Conservation (phyloP, 371 early-diverging fungal species). For the Syncephalastrum contaminatum region DNA sequence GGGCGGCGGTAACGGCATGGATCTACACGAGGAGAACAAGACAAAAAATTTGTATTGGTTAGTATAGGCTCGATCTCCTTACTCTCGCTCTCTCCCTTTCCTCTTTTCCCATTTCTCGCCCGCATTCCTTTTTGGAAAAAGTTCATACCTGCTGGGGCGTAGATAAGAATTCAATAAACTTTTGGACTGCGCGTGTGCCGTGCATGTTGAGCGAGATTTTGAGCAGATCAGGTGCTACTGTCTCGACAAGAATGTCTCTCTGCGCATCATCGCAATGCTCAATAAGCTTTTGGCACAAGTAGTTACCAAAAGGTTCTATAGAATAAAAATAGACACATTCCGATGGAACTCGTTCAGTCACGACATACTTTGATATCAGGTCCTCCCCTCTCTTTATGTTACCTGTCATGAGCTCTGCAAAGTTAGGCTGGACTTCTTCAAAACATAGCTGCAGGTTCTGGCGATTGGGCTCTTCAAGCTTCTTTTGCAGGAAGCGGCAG, state of each 20-base stretch:
- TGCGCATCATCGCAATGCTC: conserved; percentile 79
- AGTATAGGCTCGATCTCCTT: conserved; percentile 1
- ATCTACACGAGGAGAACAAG: conserved; percentile 46
- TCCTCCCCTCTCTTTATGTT: conserved; percentile 2
- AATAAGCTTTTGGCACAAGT: conserved; percentile 86
- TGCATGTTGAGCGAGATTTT: conserved; percentile 91
- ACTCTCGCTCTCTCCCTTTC: neutral
- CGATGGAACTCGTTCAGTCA: neutral
- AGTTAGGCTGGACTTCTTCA: conserved; percentile 69
- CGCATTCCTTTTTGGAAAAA: neutral
- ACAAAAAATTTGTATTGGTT: neutral
- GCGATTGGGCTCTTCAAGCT: conserved; percentile 76
- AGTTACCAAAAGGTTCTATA: conserved; percentile 89
- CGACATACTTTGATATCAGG: neutral
- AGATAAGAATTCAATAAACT: conserved; percentile 84
- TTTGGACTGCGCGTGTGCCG: conserved; percentile 97
- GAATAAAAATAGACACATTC: conserved; percentile 4
- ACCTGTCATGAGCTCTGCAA: conserved; percentile 83
- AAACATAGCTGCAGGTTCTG: conserved; percentile 64
- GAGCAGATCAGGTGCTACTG: conserved; percentile 72
- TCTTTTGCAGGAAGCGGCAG: conserved; percentile 84
- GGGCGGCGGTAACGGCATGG: conserved; percentile 65
- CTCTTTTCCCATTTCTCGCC: neutral
- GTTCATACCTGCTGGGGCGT: conserved; percentile 55
- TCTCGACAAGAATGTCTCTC: conserved; percentile 68